Base-by-base conservation (phyloP, 148 eudicot species). In the Nepenthes mirabilis region DNA sequence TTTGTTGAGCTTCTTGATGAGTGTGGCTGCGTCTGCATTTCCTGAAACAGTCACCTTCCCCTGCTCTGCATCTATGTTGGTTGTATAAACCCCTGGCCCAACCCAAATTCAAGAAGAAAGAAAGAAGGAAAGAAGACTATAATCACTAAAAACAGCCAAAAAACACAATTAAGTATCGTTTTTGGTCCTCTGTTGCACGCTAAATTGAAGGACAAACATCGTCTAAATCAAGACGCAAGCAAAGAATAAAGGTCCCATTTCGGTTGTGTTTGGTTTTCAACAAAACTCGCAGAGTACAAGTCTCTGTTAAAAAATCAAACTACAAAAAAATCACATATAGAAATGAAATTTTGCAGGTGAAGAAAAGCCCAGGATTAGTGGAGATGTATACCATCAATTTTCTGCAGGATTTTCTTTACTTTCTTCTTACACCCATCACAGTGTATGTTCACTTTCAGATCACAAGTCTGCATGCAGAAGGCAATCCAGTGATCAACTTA, bases 401-500 rank as follows among this genome's bases (percentile, higher is more conserved):
- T 91, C 72, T 85, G 90, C 81, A 91, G 58, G 78, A 83, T 81
- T 80, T 91, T 91, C 90, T 78, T 91, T 56, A 91, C 98, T 80
- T 88, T 88, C 10, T 69, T 80, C 80, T 85, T 85, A 65, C 98
- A 91, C 1, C 98, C 98, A 76, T 91, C 97, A 80, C 97, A 91
- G 77, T 91, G 95, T 60, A 91, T 88, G 78, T 87, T 79, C 68
- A 91, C 97, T 77, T 85, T 91, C 32, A 91, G 93, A 52, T 83
- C 85, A 79, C 87, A 83, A 69, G 97, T 91, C 97, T 91, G 95
- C 85, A 83, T 68, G 77, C 11, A 66, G 45, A 85, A n/a, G n/a
- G n/a, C n/a, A n/a, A n/a, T 37, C 76, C 65, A n/a, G 34, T 55
- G 43, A 40, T 2, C 43, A 40, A 7, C 7, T 40, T 40, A 40